Percentiles rank a stretch among this genome's conserved stretches.
These are phyloP conservation scores for Ceratocystis smalleyi DNA, from an alignment of 2,329 filamentous ascomycete genomes.

Conservation along the genomic window DNA sequence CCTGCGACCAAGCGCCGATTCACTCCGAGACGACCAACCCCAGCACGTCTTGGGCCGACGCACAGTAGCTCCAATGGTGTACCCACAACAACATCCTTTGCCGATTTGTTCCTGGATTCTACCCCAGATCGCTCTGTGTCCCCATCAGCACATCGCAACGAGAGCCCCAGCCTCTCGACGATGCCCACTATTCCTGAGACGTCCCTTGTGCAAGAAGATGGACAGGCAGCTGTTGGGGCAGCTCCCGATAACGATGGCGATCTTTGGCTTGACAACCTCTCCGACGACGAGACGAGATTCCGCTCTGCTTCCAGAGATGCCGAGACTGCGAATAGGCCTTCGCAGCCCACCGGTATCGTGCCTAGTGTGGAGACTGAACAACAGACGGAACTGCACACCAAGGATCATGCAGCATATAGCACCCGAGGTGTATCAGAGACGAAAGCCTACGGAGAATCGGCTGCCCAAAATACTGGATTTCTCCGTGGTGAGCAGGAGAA, in stretches of 20 bases:
- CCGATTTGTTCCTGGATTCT: slow-evolving; percentile 8
- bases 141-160: not conserved
- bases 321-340: not conserved
- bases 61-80: not conserved
- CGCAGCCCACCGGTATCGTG: not conserved
- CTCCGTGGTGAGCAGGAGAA: no score
- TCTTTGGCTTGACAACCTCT: slow-evolving; percentile 32
- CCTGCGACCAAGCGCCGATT: slow-evolving; percentile 3
- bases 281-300: slow-evolving; percentile 24
- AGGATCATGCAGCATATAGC: not conserved
- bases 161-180: not conserved
- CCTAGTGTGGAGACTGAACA: not conserved
- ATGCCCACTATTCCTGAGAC: slow-evolving; percentile 6
- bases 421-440: no score
- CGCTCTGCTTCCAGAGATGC: slow-evolving; percentile 1
- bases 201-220: not conserved
- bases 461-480: no score
- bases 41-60: not conserved
- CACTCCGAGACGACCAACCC: slow-evolving; percentile 1
- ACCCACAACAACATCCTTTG: not conserved
- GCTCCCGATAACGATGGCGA: slow-evolving; percentile 26
- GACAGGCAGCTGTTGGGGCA: not conserved
- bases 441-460: no score
- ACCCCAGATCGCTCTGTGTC: slow-evolving; percentile 7
- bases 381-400: not conserved